Evolutionary conservation across 1,284 basidiomycete genomes (phyloP).

Genomic region (Xerocomus nothofagi): DNA sequence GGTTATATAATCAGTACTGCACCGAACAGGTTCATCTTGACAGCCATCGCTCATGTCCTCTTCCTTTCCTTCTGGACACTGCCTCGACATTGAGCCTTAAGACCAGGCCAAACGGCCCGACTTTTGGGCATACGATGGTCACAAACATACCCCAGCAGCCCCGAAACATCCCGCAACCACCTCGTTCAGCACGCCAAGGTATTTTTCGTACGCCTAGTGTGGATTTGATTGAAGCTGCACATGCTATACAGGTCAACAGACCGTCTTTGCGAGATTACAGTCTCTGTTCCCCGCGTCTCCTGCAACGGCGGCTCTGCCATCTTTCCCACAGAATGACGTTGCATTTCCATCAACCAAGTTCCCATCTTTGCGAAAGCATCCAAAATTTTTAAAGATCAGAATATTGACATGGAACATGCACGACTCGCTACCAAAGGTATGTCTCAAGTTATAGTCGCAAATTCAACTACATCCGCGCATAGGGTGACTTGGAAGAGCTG

Average conservation of each 20-base stretch:
- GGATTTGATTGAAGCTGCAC: slow-evolving; percentile 3
- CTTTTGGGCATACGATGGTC: slow-evolving; percentile 23
- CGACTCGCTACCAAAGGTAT: slow-evolving; percentile 71
- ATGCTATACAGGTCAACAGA: slow-evolving; percentile 32
- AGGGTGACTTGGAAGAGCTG: slow-evolving; percentile 78
- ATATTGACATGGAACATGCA: slow-evolving; percentile 77
- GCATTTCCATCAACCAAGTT: slow-evolving; percentile 24
- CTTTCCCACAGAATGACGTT: slow-evolving; percentile 21
- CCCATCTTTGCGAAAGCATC: slow-evolving; percentile 33
- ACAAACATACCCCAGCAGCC: slow-evolving; percentile 20
- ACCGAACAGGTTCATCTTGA: slow-evolving; percentile 23
- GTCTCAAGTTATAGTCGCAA: slow-evolving; percentile 4
- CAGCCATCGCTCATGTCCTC: slow-evolving; percentile 21
- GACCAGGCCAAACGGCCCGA: slow-evolving; percentile 27
- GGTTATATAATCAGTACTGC: slow-evolving; percentile 29
- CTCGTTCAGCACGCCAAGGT: slow-evolving; percentile 29
- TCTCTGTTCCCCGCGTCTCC: slow-evolving; percentile 42
- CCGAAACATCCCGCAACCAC: slow-evolving; percentile 15
- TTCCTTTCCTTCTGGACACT: slow-evolving; percentile 23
- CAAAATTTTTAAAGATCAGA: slow-evolving; percentile 48
- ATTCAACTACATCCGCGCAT: slow-evolving; percentile 6
- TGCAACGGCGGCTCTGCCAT: slow-evolving; percentile 13
- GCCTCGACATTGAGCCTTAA: slow-evolving; percentile 33
- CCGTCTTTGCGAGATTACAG: slow-evolving; percentile 44
- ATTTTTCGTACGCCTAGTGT: slow-evolving; percentile 2